phyloP scores from a whole-genome alignment of 2,329 filamentous ascomycete species.

The Sordariomycetes sp. region DNA sequence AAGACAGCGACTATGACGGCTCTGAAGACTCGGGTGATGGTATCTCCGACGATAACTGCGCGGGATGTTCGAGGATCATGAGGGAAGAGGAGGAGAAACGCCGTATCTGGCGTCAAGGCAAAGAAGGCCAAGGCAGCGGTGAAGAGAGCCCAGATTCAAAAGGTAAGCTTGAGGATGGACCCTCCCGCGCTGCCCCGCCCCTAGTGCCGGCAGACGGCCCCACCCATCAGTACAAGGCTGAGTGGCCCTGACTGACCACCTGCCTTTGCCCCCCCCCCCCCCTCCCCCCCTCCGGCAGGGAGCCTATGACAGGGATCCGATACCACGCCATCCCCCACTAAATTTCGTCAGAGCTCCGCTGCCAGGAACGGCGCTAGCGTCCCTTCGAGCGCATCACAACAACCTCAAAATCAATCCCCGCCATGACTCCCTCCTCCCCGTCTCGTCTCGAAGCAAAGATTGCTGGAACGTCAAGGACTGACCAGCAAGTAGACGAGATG shows the following conservation, averaged over 20 bases:
- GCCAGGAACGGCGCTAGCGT: neutral
- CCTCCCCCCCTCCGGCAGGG: too few relatives aligned
- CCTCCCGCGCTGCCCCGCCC: neutral
- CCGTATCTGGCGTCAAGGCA: neutral
- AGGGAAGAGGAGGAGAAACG: slow-evolving; percentile 3
- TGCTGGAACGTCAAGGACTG: neutral
- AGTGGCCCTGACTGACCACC: neutral
- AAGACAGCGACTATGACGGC: neutral
- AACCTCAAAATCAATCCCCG: neutral
- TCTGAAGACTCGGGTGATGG: neutral
- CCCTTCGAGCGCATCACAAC: neutral
- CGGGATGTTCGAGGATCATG: slow-evolving; percentile 1
- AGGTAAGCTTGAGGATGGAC: slow-evolving; percentile 3
- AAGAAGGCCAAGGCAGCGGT: neutral
- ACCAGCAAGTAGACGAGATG: slow-evolving; percentile 1
- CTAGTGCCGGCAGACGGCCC: neutral
- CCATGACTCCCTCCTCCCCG: neutral
- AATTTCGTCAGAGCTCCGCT: slow-evolving; percentile 5
- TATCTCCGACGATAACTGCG: neutral
- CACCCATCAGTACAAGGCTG: neutral
- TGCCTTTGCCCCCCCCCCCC: too few relatives aligned
- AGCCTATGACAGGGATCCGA: neutral
- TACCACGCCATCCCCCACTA: slow-evolving; percentile 3
- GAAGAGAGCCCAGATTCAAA: neutral
- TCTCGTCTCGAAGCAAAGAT: neutral